Base-by-base conservation (phyloP, 768 basidiomycete species). In the Suillus placidus region DNA sequence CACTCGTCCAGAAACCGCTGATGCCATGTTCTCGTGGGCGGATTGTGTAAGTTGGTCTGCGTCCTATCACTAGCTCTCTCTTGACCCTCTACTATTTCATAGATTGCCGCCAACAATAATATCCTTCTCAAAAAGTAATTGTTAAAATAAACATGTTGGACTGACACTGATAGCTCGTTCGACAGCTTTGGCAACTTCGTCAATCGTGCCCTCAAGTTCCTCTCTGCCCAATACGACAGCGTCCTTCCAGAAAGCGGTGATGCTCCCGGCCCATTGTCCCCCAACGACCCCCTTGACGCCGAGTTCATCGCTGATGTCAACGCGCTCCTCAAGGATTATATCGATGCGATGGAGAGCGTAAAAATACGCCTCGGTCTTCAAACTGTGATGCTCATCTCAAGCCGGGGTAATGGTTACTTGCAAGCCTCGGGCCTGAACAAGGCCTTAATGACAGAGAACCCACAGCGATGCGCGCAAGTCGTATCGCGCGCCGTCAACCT, bases 11-110 rank as follows among this genome's bases (percentile, higher is more conserved):
- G 97, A 99, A 79, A 95, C 89, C 9, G 89, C 88, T 23, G 97
- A 99, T 74, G 88, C 96, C 55, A 95, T 93, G 84, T 99, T 99
- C 82, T 94, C 95, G 0, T 99, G 97, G 97, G 82, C 88, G 18
- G 95, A 95, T 67, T 97, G 95, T 72, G 94, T 94, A 75, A 75
- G 91, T 78, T 30, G 4, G 37, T 14, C 16, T 20, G 26, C 12
- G 34, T 23, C 13, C 26, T 40, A 8, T 14, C 37, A 52, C 1
- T 6, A 20, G 43, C 14, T 42, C 47, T 58, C 13, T 54, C 32
- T 62, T 69, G 9, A 64, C 13, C 16, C 23, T 60, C 26, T 43
- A 35, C 38, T 35, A 40, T 20, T 61, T 38, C 47, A 13, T 66
- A 95, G 93, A 91, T 99, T 70, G 80, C 92, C 35, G 93, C 92